Base-by-base conservation (phyloP, 2,329 filamentous ascomycete species). In the Ophiostoma piceae region DNA sequence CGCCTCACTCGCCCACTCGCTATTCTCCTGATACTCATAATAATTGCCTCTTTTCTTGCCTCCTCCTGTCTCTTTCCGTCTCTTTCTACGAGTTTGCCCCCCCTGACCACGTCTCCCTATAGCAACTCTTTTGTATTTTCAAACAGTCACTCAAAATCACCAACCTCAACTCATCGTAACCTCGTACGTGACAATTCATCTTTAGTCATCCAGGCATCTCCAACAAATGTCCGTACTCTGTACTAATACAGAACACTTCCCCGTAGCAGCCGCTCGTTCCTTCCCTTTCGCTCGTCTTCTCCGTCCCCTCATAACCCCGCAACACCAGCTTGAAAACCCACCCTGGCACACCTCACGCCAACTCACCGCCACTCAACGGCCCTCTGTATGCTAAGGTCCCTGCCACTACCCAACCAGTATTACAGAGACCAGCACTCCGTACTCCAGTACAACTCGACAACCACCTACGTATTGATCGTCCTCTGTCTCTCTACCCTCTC, bases 331-430 rank as follows among this genome's bases (percentile, higher is more conserved):
- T 22, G 39, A 16, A 57, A 57, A 60, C 51, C 57, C 66, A 71
- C 69, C 16, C 62, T 26, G 43, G 67, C 64, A 67, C 62, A 68
- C 43, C 35, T 65, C 67, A 71, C 67, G 67, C 37, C 67, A 68
- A 68, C 69, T 68, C 69, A 71, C 69, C 69, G 69, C 69, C 69
- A 68, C 67, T 68, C 67, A 68, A 62, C 43, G 19, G 39, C 32
- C 37, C 37, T 41, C 47, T 4, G 32, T 39, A 16, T n/a, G 19
- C 29, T 11, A 57, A 22, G 51, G 22, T 22, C n/a, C 51, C 51
- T 29, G n/a, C 51, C 51, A 14, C 51, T 57, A 57, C 16, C 43
- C 19, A 47, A 47, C 43, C 7, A 47, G 11, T 4, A 41, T 1
- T 41, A 41, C 39, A 3, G 39, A 41, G 8, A 41, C 11, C 12